Evolutionary conservation across 2,329 filamentous ascomycete genomes (phyloP), one percentile per base, ranked within the genome.

Genomic region (Colletotrichum destructivum): DNA sequence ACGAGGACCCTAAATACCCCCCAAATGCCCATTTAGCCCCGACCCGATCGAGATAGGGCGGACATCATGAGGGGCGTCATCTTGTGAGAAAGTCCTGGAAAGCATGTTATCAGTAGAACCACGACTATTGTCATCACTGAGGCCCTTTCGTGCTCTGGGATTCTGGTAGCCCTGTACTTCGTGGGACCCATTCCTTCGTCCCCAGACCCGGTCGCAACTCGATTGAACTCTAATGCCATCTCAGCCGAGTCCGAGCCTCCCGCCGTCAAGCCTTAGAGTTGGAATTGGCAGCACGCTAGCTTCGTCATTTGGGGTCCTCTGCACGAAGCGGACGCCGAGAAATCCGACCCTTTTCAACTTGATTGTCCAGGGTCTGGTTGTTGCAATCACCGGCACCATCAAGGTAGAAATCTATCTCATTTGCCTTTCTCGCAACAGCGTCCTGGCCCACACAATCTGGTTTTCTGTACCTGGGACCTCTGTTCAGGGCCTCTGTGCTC

Each of bases 181-280:
- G 56, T 44, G 55, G 26, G 26, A 55, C 8, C 42, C 35, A 70
- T 16, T 47, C 21, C 62, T 52, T 61, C 66, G 59, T 52, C 51
- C 42, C 49, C 15, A 23, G 35, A 49, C 40, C 63, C 56, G 44
- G 44, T 51, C 44, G 56, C 63, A 46, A 62, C 44, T 52, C 63
- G 63, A 57, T 67, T 56, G 35, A 67, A 67, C 56, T 67, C 55
- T 49, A 44, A 51, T 23, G 51, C 23, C 67, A 63, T 60, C 62
- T 42, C 44, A 54, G 47, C 55, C 47, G 38, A 42, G 63, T 71
- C 63, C 63, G 44, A 44, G 55, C 63, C 66, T 69, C 61, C 66
- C 66, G 66, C 61, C 66, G 64, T 69, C 61, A 69, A 52, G 12
- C 15, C 26, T 65, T 60, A 40, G 23, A 60, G 66, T 66, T 66